Conservation (phyloP, 495 filamentous ascomycete genomes). For the Podospora didyma region DNA sequence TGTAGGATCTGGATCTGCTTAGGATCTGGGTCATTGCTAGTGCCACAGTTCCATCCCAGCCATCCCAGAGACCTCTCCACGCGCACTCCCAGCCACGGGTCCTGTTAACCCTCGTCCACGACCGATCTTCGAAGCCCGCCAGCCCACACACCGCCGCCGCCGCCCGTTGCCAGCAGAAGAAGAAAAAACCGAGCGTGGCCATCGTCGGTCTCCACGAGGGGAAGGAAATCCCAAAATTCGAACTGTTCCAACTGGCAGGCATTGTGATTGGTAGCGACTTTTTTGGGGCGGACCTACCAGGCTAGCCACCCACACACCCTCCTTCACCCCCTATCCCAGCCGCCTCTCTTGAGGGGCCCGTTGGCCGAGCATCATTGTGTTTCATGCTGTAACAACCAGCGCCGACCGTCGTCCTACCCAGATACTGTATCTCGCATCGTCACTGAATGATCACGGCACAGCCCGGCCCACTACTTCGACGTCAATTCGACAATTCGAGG, state of each 20-base stretch:
- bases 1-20: background rate
- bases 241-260: slow-evolving; percentile 7
- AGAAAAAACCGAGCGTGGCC: background rate
- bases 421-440: background rate
- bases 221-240: background rate
- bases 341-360: slow-evolving; percentile 3
- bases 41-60: background rate
- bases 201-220: background rate
- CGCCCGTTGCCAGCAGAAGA: background rate
- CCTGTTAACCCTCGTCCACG: background rate
- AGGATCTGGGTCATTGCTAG: background rate
- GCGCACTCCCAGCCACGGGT: background rate
- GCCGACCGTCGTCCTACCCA: background rate
- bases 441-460: background rate
- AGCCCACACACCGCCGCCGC: background rate
- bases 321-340: background rate
- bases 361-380: slow-evolving; percentile 14
- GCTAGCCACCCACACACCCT: background rate
- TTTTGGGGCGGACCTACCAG: background rate
- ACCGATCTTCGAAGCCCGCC: background rate
- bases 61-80: background rate
- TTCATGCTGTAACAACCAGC: slow-evolving; percentile 24
- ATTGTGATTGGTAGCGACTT: background rate
- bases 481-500: background rate
- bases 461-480: slow-evolving; percentile 1